Evolutionary conservation across 139 green algal genomes (phyloP), one percentile per base, ranked within the genome.

Genomic region (Spirogloea muscicola): DNA sequence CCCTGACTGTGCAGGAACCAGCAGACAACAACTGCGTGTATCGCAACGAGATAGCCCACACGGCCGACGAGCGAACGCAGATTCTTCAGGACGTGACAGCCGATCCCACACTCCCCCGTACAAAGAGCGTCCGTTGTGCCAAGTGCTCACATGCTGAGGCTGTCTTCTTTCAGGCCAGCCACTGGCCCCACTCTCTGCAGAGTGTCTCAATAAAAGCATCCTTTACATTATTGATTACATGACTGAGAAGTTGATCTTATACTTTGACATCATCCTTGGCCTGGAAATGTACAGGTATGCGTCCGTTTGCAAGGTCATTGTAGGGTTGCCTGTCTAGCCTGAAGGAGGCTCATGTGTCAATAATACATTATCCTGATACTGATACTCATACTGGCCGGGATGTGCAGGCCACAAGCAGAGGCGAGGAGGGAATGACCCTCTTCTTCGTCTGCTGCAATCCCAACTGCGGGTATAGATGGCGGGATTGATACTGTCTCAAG

Each of bases 381-480:
- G n/a, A n/a, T n/a, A n/a, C n/a, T n/a, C n/a, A n/a, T n/a, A n/a
- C n/a, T n/a, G n/a, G n/a, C n/a, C n/a, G n/a, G n/a, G n/a, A n/a
- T n/a, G n/a, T 78, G 37, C 70, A 78, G 70, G 72, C 72, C 18
- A 81, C 72, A 58, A 77, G 64, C 33, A 29, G 72, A 3, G 42
- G 66, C 33, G 72, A 81, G 58, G 77, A 84, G 41, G 77, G 73
- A 31, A 84, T 84, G 77, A 84, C 74, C 7, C 48, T 84, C 3
- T 84, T 83, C 39, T 84, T 82, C 39, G 77, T 84, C 39, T 84
- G 77, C 59, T 82, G 74, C 60, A 82, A 82, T 40, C 38, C 55
- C 2, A 84, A 79, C 41, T 84, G 77, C 42, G 74, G 74, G 7
- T 39, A 84, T 21, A 29, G 77, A 10, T 84, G 75, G 73, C 76